Conservation (phyloP, 345 rosid genomes). For the Gynandropsis gynandra region DNA sequence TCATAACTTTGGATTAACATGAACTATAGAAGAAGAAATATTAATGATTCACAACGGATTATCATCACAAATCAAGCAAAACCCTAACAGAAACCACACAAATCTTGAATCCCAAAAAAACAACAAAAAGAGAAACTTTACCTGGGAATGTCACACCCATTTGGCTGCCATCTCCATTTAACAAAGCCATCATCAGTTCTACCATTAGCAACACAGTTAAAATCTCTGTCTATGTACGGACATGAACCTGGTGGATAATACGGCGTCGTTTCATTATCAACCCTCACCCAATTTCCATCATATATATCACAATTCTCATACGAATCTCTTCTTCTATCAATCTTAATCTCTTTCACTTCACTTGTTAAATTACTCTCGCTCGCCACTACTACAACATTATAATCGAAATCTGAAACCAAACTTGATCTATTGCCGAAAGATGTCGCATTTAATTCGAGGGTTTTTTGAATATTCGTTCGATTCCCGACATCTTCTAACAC, state of each 20-base stretch:
- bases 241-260: conserved; percentile 74
- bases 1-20: too few relatives aligned
- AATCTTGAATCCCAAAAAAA: background rate
- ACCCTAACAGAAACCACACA: too few relatives aligned
- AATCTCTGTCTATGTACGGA: conserved; percentile 84
- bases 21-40: too few relatives aligned
- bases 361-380: background rate
- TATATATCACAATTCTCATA: conserved; percentile 57
- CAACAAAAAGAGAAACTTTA: background rate
- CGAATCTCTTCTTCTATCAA: conserved; percentile 21
- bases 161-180: conserved; percentile 86
- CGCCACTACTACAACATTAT: background rate
- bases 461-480: conserved; percentile 10
- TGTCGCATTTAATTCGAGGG: conserved; percentile 20
- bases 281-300: conserved; percentile 68
- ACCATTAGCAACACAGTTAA: conserved; percentile 78
- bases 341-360: background rate
- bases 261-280: conserved; percentile 56
- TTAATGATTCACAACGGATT: too few relatives aligned
- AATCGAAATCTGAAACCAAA: conserved; percentile 21
- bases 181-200: conserved; percentile 66
- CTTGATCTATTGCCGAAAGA: conserved; percentile 23
- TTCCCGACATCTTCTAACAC: conserved; percentile 14
- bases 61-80: too few relatives aligned
- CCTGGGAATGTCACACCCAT: conserved; percentile 89